Evolutionary conservation across 78 protist species (phyloP), one percentile per base, ranked within the genome.

Genomic region (Planoprotostelium fungivorum): DNA sequence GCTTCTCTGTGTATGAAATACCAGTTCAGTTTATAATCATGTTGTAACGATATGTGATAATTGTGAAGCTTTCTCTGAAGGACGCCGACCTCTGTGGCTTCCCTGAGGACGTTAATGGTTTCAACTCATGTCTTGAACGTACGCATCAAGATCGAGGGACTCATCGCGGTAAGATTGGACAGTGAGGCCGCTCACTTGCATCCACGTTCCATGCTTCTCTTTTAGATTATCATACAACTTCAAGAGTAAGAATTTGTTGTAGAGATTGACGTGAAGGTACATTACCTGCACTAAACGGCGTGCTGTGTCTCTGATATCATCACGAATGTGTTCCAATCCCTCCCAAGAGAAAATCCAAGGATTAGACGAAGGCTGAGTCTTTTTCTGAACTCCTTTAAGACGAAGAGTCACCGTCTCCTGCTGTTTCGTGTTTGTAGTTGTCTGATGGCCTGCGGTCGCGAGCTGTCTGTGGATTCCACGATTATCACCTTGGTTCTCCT

Each of bases 1-100:
- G 73, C 73, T 51, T 51, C 73, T 51, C 73, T 51, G 73, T 51
- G 73, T 51, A 51, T 51, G 73, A 51, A 51, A 16, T 51, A 51
- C 73, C 73, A 51, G 16, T 51, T 51, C 31, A 51, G 73, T 51
- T 51, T 51, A 51, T 51, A 16, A 51, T 51, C 73, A 51, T 16
- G 73, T 51, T 51, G 73, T 51, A 51, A 51, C 73, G 16, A 51
- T 51, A 51, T 51, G 16, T 51, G 73, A 51, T 51, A 51, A 51
- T 51, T 16, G 73, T 51, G 73, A 51, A 51, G 73, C 73, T 51
- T 51, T 51, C 73, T 51, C 73, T 51, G 73, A 51, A 51, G 73
- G 73, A 51, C 73, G 73, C 73, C 73, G 16, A 51, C 73, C 73
- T 51, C 73, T 51, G 73, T 51, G 73, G 73, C 73, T 51, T 51